Evolutionary conservation across 2,329 filamentous ascomycete species (phyloP).

Genomic region (Botryotinia narcissicola): DNA sequence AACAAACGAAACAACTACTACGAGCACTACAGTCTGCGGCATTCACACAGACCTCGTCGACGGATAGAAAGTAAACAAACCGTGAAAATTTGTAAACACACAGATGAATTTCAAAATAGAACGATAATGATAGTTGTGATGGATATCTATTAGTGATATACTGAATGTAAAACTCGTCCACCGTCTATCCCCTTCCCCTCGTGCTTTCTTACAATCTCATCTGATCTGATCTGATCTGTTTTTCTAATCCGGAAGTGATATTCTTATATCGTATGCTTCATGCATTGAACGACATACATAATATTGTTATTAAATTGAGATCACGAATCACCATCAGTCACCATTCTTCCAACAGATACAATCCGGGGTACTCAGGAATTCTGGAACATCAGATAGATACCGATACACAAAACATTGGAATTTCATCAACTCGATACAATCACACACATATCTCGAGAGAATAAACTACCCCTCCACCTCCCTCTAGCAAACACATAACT

Average conservation of each 20-base stretch:
- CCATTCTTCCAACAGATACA: background rate
- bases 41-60: background rate
- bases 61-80: background rate
- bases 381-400: background rate
- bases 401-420: background rate
- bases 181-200: background rate
- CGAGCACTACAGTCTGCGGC: too few relatives aligned
- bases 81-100: background rate
- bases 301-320: slow-evolving; percentile 5
- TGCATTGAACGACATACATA: background rate
- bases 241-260: background rate
- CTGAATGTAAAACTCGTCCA: background rate
- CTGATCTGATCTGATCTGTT: background rate
- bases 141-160: background rate
- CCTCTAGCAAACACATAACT: too few relatives aligned
- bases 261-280: background rate
- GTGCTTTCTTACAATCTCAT: background rate
- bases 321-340: background rate
- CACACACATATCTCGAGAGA: background rate
- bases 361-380: background rate
- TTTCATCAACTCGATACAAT: slow-evolving; percentile 5
- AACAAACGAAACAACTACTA: background rate
- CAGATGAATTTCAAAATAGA: background rate
- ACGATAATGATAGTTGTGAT: background rate
- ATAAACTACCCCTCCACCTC: slow-evolving; percentile 5